Evolutionary conservation across 2,329 filamentous ascomycete genomes (phyloP), one percentile per base, ranked within the genome.

Genomic region (Colletotrichum orchidophilum): DNA sequence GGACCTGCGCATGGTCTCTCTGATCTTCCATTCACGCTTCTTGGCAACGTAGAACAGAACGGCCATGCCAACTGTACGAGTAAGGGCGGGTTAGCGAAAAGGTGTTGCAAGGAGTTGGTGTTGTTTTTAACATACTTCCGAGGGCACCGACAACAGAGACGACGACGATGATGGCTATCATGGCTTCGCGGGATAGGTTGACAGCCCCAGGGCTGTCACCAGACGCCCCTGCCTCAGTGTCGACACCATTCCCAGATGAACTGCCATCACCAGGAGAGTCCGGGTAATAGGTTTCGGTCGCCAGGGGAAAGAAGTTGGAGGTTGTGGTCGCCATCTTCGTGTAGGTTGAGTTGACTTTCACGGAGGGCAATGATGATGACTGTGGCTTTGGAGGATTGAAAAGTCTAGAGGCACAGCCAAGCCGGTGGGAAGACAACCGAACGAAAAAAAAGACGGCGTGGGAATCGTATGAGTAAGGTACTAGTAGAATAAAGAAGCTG

Each of bases 11-110:
- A 97, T 85, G 33, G 87, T 92, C 78, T 93, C 90, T 70, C 91
- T 89, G 75, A 96, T 85, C 74, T 91, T 93, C 94, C 94, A 96
- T 80, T 95, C 93, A 57, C 91, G 90, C 83, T 94, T 95, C 86
- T 96, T 96, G 66, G 94, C 93, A 46, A 96, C 80, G 80, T 92
- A 94, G 83, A 93, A 97, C 31, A 96, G 88, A 2, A 90, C 83
- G 3, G 90, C 88, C 39, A 88, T 91, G 26, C 85, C 86, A 73
- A 91, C 92, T 93, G 74, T 50, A 57, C 11, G 1, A 39, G 29
- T 29, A 60, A 24, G 35, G 24, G 3, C n/a, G 24, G 39, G 69
- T 71, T 12, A 65, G 70, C 26, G 53, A 60, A 60, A 29, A 4
- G 42, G 7, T 33, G 49, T 65, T 12, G 1, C 0, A n/a, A 64